Evolutionary conservation across 2,329 filamentous ascomycete genomes (phyloP).

Genomic region (Gyromitra esculenta): DNA sequence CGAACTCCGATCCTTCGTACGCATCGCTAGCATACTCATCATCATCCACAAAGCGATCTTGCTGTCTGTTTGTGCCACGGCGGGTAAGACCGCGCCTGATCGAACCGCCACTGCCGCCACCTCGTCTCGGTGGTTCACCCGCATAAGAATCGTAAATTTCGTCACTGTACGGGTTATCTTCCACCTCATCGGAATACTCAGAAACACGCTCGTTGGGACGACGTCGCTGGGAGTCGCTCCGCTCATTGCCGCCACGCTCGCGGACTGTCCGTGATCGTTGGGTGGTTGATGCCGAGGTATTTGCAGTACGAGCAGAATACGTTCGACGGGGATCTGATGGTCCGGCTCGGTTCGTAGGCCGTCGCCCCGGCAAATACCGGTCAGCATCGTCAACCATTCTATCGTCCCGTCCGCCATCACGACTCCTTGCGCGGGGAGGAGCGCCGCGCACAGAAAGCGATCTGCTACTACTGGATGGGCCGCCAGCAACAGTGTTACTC

Average conservation of each 20-base stretch:
- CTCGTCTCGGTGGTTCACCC: constrained; percentile 46
- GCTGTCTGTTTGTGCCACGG: constrained; percentile 59
- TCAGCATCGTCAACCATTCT: constrained; percentile 42
- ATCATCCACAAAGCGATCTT: constrained; percentile 76
- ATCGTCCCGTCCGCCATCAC: constrained; percentile 63
- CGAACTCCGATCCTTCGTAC: constrained; percentile 71
- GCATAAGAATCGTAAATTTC: constrained; percentile 74
- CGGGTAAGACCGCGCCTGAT: constrained; percentile 57
- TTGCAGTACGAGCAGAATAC: constrained; percentile 58
- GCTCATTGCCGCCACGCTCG: constrained; percentile 32
- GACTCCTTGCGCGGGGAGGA: constrained; percentile 55
- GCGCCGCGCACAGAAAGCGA: constrained; percentile 51
- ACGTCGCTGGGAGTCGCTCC: constrained; percentile 39
- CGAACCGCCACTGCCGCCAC: constrained; percentile 36
- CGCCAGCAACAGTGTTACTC: constrained; percentile 52
- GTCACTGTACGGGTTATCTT: constrained; percentile 71
- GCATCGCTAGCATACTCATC: constrained; percentile 79
- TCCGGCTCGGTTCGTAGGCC: constrained; percentile 38
- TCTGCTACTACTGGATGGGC: constrained; percentile 35
- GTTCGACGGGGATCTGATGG: constrained; percentile 55
- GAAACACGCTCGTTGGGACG: constrained; percentile 60
- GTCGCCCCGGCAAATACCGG: constrained; percentile 40
- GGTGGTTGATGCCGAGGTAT: constrained; percentile 62
- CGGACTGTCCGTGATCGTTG: constrained; percentile 59
- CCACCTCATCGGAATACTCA: constrained; percentile 64